Evolutionary conservation across 176 grass and related monocot species (phyloP).

Genomic region (Tillandsia leiboldiana): DNA sequence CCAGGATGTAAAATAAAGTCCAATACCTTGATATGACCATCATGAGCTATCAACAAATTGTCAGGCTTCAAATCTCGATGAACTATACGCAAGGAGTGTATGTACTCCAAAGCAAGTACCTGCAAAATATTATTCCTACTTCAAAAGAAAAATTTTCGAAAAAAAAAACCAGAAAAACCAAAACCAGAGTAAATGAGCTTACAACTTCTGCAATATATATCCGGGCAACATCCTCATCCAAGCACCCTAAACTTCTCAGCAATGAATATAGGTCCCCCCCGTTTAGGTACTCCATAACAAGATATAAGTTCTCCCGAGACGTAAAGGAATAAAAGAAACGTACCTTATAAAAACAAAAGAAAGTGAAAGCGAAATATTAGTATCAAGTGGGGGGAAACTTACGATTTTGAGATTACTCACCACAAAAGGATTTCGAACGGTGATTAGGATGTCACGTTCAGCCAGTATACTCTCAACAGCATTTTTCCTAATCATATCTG

Average conservation of each 20-base stretch:
- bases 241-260: constrained; percentile 94
- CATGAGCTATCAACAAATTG: constrained; percentile 96
- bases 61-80: constrained; percentile 99
- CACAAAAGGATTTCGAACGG: constrained; percentile 98
- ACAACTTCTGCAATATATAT: constrained; percentile 99
- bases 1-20: not conserved
- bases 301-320: constrained; percentile 93
- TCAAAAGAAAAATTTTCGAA: constrained; percentile 5
- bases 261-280: constrained; percentile 94
- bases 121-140: constrained; percentile 30
- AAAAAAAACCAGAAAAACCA: constrained; percentile 13
- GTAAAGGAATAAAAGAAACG: constrained; percentile 99
- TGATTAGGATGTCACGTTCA: constrained; percentile 94
- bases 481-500: constrained; percentile 99
- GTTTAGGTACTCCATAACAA: constrained; percentile 99
- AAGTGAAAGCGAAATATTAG: constrained; percentile 20
- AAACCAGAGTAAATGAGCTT: constrained; percentile 34
- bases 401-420: constrained; percentile 38
- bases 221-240: constrained; percentile 95
- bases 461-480: constrained; percentile 99
- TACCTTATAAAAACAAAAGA: constrained; percentile 51
- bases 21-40: constrained; percentile 95
- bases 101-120: constrained; percentile 98
- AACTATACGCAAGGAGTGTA: constrained; percentile 89
- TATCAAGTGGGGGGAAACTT: constrained; percentile 1